These are phyloP conservation scores for Lotmaria passim DNA, from an alignment of 208 protist genomes.

Conservation along the genomic window DNA sequence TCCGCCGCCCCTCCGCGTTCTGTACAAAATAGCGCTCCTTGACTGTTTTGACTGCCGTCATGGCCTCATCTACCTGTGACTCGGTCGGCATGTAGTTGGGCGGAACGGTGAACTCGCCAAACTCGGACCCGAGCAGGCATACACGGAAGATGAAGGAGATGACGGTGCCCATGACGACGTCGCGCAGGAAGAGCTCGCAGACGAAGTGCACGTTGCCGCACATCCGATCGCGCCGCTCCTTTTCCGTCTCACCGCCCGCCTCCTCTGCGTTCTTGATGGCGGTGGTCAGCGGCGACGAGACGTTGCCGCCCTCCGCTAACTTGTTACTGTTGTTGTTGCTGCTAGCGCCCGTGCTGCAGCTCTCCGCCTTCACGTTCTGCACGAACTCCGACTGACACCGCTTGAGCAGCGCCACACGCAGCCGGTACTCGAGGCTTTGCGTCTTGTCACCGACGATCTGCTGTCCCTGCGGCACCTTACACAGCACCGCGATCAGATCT, in stretches of 20 bases:
- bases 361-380: conserved; percentile 32
- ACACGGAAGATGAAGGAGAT: conserved; percentile 64
- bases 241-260: conserved; percentile 35
- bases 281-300: conserved; percentile 1
- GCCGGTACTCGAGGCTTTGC: conserved; percentile 71
- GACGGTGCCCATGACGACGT: conserved; percentile 65
- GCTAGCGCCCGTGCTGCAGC: too few species aligned
- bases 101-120: conserved; percentile 46
- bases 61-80: conserved; percentile 73
- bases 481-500: conserved; percentile 69
- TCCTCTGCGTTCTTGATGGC: conserved; percentile 16
- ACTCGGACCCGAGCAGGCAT: conserved; percentile 53
- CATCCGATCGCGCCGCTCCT: conserved; percentile 61
- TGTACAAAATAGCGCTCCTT: conserved; percentile 57
- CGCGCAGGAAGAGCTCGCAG: conserved; percentile 72
- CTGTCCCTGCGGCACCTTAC: conserved; percentile 64
- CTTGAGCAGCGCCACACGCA: conserved; percentile 68
- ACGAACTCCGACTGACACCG: conserved; percentile 77
- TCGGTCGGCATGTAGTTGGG: conserved; percentile 71
- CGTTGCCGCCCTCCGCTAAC: neutral
- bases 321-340: neutral
- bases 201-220: conserved; percentile 84
- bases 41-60: conserved; percentile 53
- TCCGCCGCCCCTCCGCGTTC: conserved; percentile 36
- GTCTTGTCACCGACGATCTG: conserved; percentile 60